Evolutionary conservation across 805 yeast species (phyloP), one percentile per base, ranked within the genome.

Genomic region (Clavispora asparagi): DNA sequence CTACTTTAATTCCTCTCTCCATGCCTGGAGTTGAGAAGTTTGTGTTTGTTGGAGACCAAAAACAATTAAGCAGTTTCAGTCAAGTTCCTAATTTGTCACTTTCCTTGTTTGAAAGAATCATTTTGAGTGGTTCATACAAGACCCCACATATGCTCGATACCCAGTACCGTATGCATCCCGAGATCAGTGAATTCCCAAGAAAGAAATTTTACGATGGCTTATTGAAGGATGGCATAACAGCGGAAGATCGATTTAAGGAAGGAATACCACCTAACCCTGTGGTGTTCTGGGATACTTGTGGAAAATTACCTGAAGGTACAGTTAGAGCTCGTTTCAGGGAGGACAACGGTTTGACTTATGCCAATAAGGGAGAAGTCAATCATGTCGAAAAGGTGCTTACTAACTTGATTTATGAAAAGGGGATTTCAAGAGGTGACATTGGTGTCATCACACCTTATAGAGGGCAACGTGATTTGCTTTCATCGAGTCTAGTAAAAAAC

Each of bases 381-480:
- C 61, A 63, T 36, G 71, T 84, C 9, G 56, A 74, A n/a, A 67
- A 76, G 46, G 65, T 76, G 0, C 55, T 85, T 39, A 76, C 71
- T 40, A 68, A 67, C 23, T 65, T 84, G 51, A 73, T 83, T 16
- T 67, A 73, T 48, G 83, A 79, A 29, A 81, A 82, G 55, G 70
- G 72, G 12, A 74, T 83, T 26, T 53, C 65, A 8, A 69, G 73
- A 36, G 62, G 68, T 2, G 74, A 79, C 32, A 83, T 84, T 44
- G 86, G 88, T 52, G 68, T 84, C 12, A 81, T 85, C 46, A 85
- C 90, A 0, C 88, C 89, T n/a, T 85, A 85, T 59, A 76, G 87
- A 38, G 88, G 87, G 0, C 91, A 85, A 57, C 68, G 90, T 53
- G 87, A 83, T 56, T 59, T 79, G 47, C 64, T 85, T 14, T 80